phyloP scores from a whole-genome alignment of 2,329 filamentous ascomycete genomes.

The Chrysosporium queenslandicum region DNA sequence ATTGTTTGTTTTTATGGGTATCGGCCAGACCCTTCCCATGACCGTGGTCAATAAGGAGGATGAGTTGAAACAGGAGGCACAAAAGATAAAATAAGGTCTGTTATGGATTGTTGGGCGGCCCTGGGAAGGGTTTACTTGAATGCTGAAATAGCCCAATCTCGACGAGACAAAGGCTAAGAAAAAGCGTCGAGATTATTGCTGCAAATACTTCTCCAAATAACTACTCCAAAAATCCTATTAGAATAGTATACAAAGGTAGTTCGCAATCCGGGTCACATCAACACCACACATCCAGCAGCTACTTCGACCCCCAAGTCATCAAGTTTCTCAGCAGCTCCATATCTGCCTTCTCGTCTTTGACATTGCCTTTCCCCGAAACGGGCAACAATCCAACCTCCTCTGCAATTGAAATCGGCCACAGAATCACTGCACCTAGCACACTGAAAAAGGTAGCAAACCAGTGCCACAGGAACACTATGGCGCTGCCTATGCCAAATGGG shows the following conservation, averaged over 20 bases:
- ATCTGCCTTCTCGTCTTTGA: background rate
- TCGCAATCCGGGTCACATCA: too few relatives aligned
- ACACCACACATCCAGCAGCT: too few relatives aligned
- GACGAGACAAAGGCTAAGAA: too few relatives aligned
- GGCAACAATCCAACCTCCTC: conserved; percentile 32
- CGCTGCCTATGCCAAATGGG: conserved; percentile 48
- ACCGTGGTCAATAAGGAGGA: conserved; percentile 58
- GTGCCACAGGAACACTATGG: conserved; percentile 54
- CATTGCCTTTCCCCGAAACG: background rate
- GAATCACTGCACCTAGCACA: conserved; percentile 45
- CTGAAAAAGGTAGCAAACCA: conserved; percentile 56
- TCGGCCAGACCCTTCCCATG: conserved; percentile 57
- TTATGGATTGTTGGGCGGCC: too few relatives aligned
- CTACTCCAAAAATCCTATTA: too few relatives aligned
- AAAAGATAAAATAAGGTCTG: conserved; percentile 35
- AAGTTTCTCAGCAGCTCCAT: background rate
- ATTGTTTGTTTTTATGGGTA: conserved; percentile 67
- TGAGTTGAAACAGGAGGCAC: conserved; percentile 27
- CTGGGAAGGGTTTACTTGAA: too few relatives aligned
- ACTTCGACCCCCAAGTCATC: too few relatives aligned
- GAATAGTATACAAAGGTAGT: too few relatives aligned
- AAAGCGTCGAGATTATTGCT: too few relatives aligned
- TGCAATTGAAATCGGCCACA: conserved; percentile 44
- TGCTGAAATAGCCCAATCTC: too few relatives aligned
- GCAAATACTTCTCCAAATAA: too few relatives aligned